phyloP scores from a whole-genome alignment of 176 grass and related monocot genomes.

The Aegilops sharonensis region DNA sequence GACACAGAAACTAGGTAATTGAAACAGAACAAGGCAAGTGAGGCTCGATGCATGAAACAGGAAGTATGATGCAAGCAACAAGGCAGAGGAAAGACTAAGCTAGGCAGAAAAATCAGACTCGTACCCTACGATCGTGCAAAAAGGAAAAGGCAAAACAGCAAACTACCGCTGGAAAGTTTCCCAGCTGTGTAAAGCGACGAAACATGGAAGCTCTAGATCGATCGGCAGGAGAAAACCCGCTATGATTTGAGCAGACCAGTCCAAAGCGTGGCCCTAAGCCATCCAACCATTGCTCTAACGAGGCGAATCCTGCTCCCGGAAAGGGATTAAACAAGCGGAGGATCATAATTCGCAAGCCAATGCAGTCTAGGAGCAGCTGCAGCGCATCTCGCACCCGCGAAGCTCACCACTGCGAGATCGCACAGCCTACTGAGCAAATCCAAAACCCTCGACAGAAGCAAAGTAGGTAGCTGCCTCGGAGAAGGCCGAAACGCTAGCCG shows the following conservation, averaged over 20 bases:
- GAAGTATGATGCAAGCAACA: not conserved
- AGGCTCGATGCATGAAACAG: not conserved
- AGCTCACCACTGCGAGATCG: not conserved
- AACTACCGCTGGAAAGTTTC: not conserved
- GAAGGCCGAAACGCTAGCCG: not conserved
- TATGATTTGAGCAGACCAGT: not conserved
- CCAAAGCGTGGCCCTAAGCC: not conserved
- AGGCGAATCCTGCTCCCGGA: constrained; percentile 5
- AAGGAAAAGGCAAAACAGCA: not conserved
- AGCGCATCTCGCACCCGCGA: not conserved
- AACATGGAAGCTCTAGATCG: not conserved
- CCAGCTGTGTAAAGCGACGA: not conserved
- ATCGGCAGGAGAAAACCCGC: not conserved
- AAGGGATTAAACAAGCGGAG: not conserved
- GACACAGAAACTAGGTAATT: no score
- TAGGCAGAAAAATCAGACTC: not conserved
- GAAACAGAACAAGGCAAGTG: no score
- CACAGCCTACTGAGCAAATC: not conserved
- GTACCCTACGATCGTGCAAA: not conserved
- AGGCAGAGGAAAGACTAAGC: not conserved
- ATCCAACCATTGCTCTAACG: not conserved
- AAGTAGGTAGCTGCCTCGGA: not conserved
- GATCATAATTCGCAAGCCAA: not conserved
- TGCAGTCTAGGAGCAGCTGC: not conserved
- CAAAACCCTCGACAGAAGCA: not conserved